phyloP scores from a whole-genome alignment of 2,329 filamentous ascomycete genomes.

The Fusarium tuaranense region DNA sequence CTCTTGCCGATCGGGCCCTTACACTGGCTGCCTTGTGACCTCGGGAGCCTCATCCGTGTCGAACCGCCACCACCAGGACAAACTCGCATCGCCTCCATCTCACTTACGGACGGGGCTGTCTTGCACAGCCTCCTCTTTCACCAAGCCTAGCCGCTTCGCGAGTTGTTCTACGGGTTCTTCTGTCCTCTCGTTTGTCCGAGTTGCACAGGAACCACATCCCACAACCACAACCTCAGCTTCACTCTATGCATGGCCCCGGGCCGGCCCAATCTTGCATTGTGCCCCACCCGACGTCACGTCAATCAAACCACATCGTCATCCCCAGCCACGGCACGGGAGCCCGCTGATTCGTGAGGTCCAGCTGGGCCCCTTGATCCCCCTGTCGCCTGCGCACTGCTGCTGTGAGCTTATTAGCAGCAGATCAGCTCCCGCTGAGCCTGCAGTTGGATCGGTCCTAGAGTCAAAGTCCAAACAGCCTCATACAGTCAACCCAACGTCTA shows the following conservation, averaged over 20 bases:
- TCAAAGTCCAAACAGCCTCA: conserved; percentile 6
- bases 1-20: no score
- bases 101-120: conserved; percentile 11
- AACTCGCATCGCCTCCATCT: conserved; percentile 19
- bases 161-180: conserved; percentile 13
- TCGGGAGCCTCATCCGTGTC: conserved; percentile 23
- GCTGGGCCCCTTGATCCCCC: conserved; percentile 21
- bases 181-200: conserved; percentile 8
- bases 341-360: conserved; percentile 32
- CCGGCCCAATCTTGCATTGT: conserved; percentile 16
- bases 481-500: conserved; percentile 7
- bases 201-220: neutral
- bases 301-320: conserved; percentile 41
- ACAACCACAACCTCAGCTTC: neutral
- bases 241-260: conserved; percentile 7
- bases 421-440: conserved; percentile 24
- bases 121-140: conserved; percentile 21
- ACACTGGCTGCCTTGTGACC: conserved; percentile 10
- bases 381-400: conserved; percentile 31
- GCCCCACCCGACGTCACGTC: conserved; percentile 41
- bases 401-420: conserved; percentile 36
- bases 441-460: conserved; percentile 13
- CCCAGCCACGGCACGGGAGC: conserved; percentile 33
- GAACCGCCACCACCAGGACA: conserved; percentile 15
- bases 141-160: conserved; percentile 12